Conservation (phyloP, 768 basidiomycete species). For the Lentinula boryana region DNA sequence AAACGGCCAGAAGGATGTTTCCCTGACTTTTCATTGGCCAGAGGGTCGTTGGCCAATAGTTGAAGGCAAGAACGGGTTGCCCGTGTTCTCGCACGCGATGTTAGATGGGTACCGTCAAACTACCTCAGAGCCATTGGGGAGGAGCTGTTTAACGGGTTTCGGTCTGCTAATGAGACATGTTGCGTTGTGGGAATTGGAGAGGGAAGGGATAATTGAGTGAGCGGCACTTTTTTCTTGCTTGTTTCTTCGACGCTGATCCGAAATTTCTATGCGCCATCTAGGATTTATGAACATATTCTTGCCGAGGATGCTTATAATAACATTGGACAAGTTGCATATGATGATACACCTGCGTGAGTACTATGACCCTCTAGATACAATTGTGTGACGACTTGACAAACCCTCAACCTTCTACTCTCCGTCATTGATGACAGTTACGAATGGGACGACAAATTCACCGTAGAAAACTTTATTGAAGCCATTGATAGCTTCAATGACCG, state of each 20-base stretch:
- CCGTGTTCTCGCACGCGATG: constrained; percentile 11
- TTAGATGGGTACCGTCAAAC: constrained; percentile 4
- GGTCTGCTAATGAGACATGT: constrained; percentile 13
- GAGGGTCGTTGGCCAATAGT: neutral
- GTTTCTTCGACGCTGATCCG: neutral
- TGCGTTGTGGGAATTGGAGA: constrained; percentile 13
- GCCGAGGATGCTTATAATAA: constrained; percentile 7
- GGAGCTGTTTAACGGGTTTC: constrained; percentile 9
- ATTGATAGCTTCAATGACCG: constrained; percentile 9
- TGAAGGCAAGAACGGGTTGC: neutral
- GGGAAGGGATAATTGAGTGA: neutral
- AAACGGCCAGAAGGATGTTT: neutral
- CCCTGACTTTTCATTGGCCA: constrained; percentile 8
- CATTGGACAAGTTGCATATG: constrained; percentile 10
- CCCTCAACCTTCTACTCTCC: neutral
- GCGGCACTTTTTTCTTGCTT: neutral
- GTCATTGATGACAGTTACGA: constrained; percentile 5
- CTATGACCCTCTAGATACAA: neutral
- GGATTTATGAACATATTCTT: constrained; percentile 6
- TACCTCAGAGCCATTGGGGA: neutral
- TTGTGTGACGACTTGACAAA: too few relatives aligned
- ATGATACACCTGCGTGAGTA: constrained; percentile 12
- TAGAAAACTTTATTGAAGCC: constrained; percentile 5
- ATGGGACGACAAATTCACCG: constrained; percentile 11
- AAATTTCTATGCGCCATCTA: neutral